Evolutionary conservation across 805 yeast genomes (phyloP), one percentile per base, ranked within the genome.

Genomic region (Teunomyces cretensis): DNA sequence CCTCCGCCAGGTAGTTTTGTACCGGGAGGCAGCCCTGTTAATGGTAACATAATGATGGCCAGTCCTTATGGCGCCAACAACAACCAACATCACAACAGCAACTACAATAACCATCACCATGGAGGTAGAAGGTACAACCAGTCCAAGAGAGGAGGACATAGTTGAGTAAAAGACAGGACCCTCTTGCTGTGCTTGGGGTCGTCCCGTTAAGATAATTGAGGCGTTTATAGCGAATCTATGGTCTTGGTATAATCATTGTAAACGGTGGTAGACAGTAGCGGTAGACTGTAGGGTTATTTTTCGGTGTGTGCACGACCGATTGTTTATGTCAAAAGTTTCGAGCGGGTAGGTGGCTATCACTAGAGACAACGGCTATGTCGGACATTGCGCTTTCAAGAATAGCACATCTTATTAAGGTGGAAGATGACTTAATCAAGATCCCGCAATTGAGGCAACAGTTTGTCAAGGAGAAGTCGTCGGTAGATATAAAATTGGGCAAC

Each of bases 401-500:
- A 28, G 64, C 72, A 24, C 63, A 66, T 44, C 57, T 72, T 36
- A 66, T 72, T 42, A 68, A 69, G 52, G 62, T 63, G 15, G 76
- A 72, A 49, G 78, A 72, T 52, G 90, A 86, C 46, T 64, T 84
- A 32, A 78, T 72, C 41, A 80, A 78, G 45, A 73, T 85, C 6
- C 64, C 70, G 9, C 64, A 70, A 7, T 63, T 86, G 24, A 77
- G 76, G 44, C 79, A 75, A 43, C 85, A 81, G 47, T 64, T 86
- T 39, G 48, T 61, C 6, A 83, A 83, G 51, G 96, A 92, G 57
- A 88, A 87, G 60, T 75, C 84, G 0, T 76, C 86, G 2, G 70
- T 89, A 9, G 96, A 88, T 54, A 72, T 84, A 39, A 92, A 89
- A 58, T 70, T 92, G 51, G 81, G 79, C 55, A 67, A 85, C 33